Base-by-base conservation (phyloP, 2,329 filamentous ascomycete genomes). In the Phaeosphaeria sp. region DNA sequence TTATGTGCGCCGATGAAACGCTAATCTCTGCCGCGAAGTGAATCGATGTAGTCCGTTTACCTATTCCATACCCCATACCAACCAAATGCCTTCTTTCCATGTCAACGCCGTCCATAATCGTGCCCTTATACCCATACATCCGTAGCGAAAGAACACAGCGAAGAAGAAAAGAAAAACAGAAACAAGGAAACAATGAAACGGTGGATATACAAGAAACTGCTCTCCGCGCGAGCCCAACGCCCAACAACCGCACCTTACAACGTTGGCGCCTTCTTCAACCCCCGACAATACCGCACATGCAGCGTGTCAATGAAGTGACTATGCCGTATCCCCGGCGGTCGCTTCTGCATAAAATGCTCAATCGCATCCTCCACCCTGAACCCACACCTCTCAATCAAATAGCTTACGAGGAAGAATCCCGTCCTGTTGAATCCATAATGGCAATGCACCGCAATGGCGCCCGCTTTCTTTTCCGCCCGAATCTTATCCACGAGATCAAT, bases 401-500 rank as follows among this genome's bases (percentile, higher is more conserved):
- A 98, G 70, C 89, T 92, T 30, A 92, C 90, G 50, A 98, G 87
- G 72, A 97, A 91, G 75, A 94, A 97, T 0, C 94, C 94, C 0
- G 94, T 97, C 21, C 93, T 86, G 74, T 98, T 97, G 80, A 96
- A 97, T 0, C 94, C 94, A 68, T 97, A 97, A 72, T 98, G 94
- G 70, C 94, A 98, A 74, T 98, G 94, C 0, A 97, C 92, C 2
- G 90, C 93, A 51, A 97, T 85, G 48, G 89, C 54, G 15, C 64
- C 54, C 39, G 69, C 55, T 75, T 79, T 60, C 0, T 57, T 54
- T 39, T 73, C 65, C 6, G 52, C 58, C 1, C 76, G 67, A 2
- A 83, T 66, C 5, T 69, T 60, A 64, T 89, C 85, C 20, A 90
- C 82, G 2, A 89, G 72, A 1, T 80, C 78, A 54, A 87, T 84